Evolutionary conservation across 345 rosid genomes (phyloP).

Genomic region (Acer negundo): DNA sequence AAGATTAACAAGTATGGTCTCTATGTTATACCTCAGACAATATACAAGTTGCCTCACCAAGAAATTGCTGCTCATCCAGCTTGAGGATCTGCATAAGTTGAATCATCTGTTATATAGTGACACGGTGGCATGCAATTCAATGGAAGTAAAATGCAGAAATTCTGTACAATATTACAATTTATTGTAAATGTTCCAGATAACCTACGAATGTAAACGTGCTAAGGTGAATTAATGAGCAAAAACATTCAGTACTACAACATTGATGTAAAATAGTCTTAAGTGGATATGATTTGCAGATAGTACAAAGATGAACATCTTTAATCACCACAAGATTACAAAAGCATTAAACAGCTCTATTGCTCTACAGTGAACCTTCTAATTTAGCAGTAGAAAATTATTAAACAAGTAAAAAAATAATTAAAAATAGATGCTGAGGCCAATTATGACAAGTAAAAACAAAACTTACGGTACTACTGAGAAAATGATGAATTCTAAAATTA

Average conservation of each 20-base stretch:
- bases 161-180: neutral
- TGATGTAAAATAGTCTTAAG: neutral
- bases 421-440: neutral
- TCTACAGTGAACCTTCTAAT: neutral
- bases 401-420: neutral
- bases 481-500: neutral
- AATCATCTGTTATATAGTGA: constrained; percentile 16
- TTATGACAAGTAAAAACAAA: neutral
- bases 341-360: neutral
- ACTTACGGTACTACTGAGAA: neutral
- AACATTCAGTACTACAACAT: neutral
- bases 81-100: constrained; percentile 58
- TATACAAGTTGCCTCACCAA: constrained; percentile 64
- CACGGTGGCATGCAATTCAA: constrained; percentile 9
- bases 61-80: constrained; percentile 74
- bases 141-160: neutral
- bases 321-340: constrained; percentile 2
- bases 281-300: neutral
- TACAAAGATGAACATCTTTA: neutral
- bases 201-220: neutral
- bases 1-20: constrained; percentile 9
- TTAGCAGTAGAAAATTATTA: neutral
- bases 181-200: constrained; percentile 2
- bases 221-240: neutral
- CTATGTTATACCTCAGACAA: constrained; percentile 58